Base-by-base conservation (phyloP, 164 flowering plant genomes). In the Stephania yunnanensis region DNA sequence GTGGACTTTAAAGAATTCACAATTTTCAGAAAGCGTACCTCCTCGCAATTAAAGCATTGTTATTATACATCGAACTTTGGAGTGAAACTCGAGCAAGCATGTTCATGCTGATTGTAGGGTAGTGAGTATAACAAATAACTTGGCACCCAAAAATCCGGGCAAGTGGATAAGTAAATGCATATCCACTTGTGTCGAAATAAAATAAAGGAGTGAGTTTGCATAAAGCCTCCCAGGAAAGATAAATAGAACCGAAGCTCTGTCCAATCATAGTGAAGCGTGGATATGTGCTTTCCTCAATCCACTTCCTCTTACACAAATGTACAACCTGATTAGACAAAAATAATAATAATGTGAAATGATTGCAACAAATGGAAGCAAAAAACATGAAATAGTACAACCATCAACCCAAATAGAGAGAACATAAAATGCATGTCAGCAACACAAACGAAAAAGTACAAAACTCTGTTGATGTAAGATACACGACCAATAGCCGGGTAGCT, bases 261-360 rank as follows among this genome's bases (percentile, higher is more conserved):
- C 99, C 97, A 79, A 95, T 84, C 98, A 93, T 95, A 10, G 99
- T 93, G 77, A 95, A 95, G 46, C 77, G 93, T 12, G 97, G 98
- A 76, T 92, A 95, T 22, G 89, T 93, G 31, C 84, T 78, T 84
- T 93, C 98, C 79, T 95, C 99, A 74, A 93, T 83, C 99, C 98
- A 93, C 84, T 89, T 93, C 86, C 98, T 87, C 71, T 84, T 91
- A 70, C 81, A 73, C 73, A 95, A 77, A 86, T 84, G 92, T 71
- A 93, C 92, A 81, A 92, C 99, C 99, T 95, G 73, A 71, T 20
- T 30, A 73, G 55, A 36, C 42, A 69, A 29, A 36, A 42, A 31
- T 42, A 42, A 17, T 5, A 4, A 58, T 58, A 58, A 15, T 15
- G n/a, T n/a, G 22, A 58, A 2, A 58, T 15, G 22, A 58, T 55